A percentile compares a stretch with the other conserved stretches of the same genome.
Conservation (phyloP, 345 rosid genomes). For the Triadica sebifera region DNA sequence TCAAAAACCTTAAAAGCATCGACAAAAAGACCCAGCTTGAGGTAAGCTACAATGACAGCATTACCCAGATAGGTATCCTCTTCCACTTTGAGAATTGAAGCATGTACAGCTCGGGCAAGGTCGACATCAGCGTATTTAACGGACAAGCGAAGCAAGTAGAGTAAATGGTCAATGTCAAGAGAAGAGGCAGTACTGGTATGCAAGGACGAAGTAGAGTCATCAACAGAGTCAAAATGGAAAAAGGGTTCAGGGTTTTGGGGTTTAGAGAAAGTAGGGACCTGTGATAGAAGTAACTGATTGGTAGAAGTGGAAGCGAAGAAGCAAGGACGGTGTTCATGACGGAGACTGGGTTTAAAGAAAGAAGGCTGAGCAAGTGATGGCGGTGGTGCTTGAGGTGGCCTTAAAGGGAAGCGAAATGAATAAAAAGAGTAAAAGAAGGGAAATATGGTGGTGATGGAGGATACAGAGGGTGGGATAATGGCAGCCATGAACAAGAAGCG, state of each 20-base stretch:
- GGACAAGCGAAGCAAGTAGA: conserved; percentile 53
- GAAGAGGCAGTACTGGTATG: no score
- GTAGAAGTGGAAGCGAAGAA: background rate
- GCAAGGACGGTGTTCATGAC: no score
- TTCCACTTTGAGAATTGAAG: conserved; percentile 49
- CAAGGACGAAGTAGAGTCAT: no score
- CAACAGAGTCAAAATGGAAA: conserved; percentile 7
- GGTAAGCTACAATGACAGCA: conserved; percentile 55
- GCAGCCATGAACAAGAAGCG: conserved; percentile 34
- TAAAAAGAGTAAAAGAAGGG: conserved; percentile 22
- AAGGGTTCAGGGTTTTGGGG: conserved; percentile 9
- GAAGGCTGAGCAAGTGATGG: conserved; percentile 16
- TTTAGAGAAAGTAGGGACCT: background rate
- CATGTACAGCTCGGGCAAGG: conserved; percentile 62
- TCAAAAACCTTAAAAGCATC: conserved; percentile 52
- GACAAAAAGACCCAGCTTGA: conserved; percentile 51
- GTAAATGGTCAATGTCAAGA: conserved; percentile 28
- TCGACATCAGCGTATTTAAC: conserved; percentile 41
- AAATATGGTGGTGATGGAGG: conserved; percentile 9
- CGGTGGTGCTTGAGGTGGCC: conserved; percentile 4
- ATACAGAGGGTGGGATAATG: conserved; percentile 32
- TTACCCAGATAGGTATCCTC: conserved; percentile 46
- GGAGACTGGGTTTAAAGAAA: conserved; percentile 16
- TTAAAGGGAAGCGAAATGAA: conserved; percentile 9
- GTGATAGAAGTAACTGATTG: background rate